Evolutionary conservation across 805 yeast species (phyloP), one percentile per base, ranked within the genome.

Genomic region (Blastobotrys americana): DNA sequence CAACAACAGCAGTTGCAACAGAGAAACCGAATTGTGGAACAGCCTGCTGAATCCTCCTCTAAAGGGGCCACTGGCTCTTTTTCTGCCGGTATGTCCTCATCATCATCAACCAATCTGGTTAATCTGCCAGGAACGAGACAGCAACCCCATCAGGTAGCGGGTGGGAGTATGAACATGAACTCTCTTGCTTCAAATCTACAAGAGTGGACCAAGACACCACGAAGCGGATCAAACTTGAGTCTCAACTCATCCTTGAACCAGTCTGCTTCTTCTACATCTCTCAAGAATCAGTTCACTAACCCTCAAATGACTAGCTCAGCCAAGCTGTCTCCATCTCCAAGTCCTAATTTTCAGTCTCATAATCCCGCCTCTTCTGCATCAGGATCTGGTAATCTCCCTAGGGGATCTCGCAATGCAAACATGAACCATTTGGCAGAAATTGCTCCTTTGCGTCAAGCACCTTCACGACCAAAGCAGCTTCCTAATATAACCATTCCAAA

Each of bases 361-460:
- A 13, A 10, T 31, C 43, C 18, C n/a, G n/a, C n/a, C n/a, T n/a
- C n/a, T n/a, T 8, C 23, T 34, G 13, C 43, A 4, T 22, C 46
- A 8, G 6, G 16, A 42, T 18, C 6, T 15, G 8, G 41, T 17
- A 37, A 37, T n/a, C 19, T 39, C 40, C 38, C 40, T 5, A 39
- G 27, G 19, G 51, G 52, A 18, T 41, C 48, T 8, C 43, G 54
- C 27, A 50, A 48, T 5, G 49, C 53, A 16, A 53, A 53, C 31
- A 46, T 50, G 44, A 43, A 47, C 17, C 55, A 54, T 42, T 37
- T 52, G 48, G 55, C 53, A 4, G 50, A 53, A 37, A 51, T 54
- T 21, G 55, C 58, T 8, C 56, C 58, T n/a, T 25, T 54, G 34
- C 45, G 57, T 20, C 57, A 50, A 39, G 55, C 57, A 2, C 57